Percentiles rank a stretch among this genome's conserved stretches.
Evolutionary conservation across 176 grass and related monocot species (phyloP).

Genomic region (Oryza rufipogon): DNA sequence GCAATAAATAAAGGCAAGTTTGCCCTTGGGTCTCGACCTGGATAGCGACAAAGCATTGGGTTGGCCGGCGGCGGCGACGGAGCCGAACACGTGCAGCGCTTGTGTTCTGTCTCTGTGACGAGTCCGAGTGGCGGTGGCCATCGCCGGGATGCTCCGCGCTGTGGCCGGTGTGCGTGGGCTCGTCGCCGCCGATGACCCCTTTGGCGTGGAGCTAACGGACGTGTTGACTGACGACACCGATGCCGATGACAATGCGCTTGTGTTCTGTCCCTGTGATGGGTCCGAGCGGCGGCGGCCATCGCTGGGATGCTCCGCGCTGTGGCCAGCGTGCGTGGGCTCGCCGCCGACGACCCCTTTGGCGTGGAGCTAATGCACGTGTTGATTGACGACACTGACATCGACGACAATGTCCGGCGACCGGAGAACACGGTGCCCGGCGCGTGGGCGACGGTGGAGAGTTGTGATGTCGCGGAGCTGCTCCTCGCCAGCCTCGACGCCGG

Average conservation of each 20-base stretch:
- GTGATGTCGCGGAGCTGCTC: slow-evolving; percentile 6
- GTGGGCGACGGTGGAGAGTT: not conserved
- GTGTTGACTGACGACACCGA: too few relatives aligned
- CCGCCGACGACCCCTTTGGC: not conserved
- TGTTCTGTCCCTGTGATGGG: not conserved
- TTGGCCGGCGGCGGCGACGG: not conserved
- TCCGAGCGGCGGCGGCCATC: too few relatives aligned
- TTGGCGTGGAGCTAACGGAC: too few relatives aligned
- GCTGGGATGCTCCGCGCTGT: not conserved
- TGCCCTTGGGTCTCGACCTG: not conserved
- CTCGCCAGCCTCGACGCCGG: slow-evolving; percentile 26
- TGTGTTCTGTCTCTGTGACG: not conserved
- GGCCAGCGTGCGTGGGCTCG: slow-evolving; percentile 26
- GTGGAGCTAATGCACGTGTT: slow-evolving; percentile 9
- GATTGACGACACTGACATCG: slow-evolving; percentile 31
- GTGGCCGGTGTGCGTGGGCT: too few relatives aligned
- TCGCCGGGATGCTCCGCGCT: too few relatives aligned
- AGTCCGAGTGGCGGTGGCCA: too few relatives aligned
- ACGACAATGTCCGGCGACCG: slow-evolving; percentile 10
- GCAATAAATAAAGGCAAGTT: too few relatives aligned
- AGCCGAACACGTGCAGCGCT: not conserved
- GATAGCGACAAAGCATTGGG: not conserved
- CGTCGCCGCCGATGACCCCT: too few relatives aligned
- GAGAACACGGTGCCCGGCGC: not conserved
- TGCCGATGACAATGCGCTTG: too few relatives aligned